Base-by-base conservation (phyloP, 257 asterid species). In the Capsicum chinense region DNA sequence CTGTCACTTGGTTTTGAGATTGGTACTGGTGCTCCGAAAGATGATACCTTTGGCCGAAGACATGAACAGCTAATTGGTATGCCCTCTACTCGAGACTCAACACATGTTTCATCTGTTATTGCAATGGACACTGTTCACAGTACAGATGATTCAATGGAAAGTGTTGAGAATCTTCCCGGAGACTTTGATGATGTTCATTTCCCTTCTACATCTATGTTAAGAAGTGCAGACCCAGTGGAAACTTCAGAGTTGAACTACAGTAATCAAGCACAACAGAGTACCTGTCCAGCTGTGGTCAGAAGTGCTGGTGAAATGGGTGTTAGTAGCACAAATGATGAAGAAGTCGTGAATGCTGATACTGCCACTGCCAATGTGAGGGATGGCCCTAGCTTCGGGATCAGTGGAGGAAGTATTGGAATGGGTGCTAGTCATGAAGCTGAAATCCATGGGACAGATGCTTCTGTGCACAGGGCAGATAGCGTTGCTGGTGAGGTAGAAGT, bases 401-500 rank as follows among this genome's bases (percentile, higher is more conserved):
- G 99, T 86, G 98, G 97, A 57, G 99, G 99, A 85, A 95, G 99
- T 86, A 97, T 97, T 66, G 99, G 99, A 67, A 95, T 97, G 99
- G 99, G 99, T 86, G 99, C 99, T 67, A 95, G 99, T 91, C 99
- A 97, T 91, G 99, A 97, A 93, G 99, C 99, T 88, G 99, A 97
- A 89, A 95, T 97, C 83, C 99, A 97, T 74, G 99, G 99, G 64
- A 88, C 88, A 70, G 95, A 88, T 86, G 93, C 93, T 74, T 92
- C 94, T 86, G 85, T 94, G 80, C 91, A 93, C 68, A 91, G 99
- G 92, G 86, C 92, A 59, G 96, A 94, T 87, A 95, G 98, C 80
- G 90, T 91, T 56, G 93, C 92, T 33, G 98, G 97, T 87, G 98
- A 95, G 85, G 97, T 91, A 50, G 99, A 97, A 83, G 97, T 93